Conservation (phyloP, 108 stramenopile species). For the Fistulifera pelliculosa region DNA sequence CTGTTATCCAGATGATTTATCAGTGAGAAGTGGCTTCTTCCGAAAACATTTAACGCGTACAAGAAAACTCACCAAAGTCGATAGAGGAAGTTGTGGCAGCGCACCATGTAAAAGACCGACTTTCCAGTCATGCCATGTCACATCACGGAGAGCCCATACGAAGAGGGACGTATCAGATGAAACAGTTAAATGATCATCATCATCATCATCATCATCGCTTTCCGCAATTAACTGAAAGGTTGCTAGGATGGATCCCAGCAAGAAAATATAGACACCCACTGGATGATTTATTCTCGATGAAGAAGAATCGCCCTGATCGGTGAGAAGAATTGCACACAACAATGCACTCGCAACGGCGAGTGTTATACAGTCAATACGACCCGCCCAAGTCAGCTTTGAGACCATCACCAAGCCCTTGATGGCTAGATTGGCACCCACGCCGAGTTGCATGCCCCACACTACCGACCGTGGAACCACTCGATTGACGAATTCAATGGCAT, state of each 20-base stretch:
- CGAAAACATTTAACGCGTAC: too few species aligned
- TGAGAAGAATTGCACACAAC: too few species aligned
- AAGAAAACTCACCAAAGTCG: constrained; percentile 29
- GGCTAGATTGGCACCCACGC: constrained; percentile 61
- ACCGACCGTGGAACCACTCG: constrained; percentile 54
- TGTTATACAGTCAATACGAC: constrained; percentile 37
- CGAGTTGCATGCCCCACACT: constrained; percentile 71
- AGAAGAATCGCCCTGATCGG: background rate
- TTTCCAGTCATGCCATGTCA: constrained; percentile 46
- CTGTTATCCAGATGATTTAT: too few species aligned
- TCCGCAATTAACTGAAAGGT: background rate
- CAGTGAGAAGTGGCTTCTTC: too few species aligned
- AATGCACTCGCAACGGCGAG: constrained; percentile 26
- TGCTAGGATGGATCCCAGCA: constrained; percentile 40
- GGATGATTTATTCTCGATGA: constrained; percentile 23
- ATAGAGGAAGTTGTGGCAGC: constrained; percentile 74
- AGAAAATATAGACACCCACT: constrained; percentile 60
- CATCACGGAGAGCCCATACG: constrained; percentile 36
- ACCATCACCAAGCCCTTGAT: constrained; percentile 54
- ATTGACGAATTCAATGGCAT: constrained; percentile 66
- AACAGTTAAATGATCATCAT: background rate
- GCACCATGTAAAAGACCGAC: constrained; percentile 61
- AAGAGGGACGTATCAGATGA: constrained; percentile 24
- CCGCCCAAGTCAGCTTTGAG: constrained; percentile 33
- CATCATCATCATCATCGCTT: background rate